phyloP scores from a whole-genome alignment of 805 yeast genomes.

The Wickerhamiella domercqiae region DNA sequence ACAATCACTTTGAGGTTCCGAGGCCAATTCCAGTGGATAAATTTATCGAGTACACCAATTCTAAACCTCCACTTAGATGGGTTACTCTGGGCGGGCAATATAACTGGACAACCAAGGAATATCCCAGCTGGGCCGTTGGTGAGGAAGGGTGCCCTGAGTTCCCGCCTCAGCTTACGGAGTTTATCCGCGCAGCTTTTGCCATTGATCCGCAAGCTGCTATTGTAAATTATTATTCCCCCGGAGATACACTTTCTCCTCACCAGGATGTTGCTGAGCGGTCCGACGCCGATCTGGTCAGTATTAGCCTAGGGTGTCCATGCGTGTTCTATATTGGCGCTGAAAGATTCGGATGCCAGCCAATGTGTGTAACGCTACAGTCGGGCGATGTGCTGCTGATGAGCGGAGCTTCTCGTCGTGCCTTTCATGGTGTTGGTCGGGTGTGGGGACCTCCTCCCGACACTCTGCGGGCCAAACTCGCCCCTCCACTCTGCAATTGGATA shows the following conservation, averaged over 20 bases:
- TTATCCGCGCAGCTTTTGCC: conserved; percentile 16
- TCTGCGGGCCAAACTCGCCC: conserved; percentile 9
- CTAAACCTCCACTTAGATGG: conserved; percentile 26
- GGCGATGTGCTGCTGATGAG: conserved; percentile 31
- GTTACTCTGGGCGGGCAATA: conserved; percentile 33
- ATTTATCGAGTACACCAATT: conserved; percentile 3
- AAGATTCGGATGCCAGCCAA: conserved; percentile 19
- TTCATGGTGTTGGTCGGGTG: conserved; percentile 30
- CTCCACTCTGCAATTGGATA: conserved; percentile 22
- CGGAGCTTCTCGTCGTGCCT: conserved; percentile 27
- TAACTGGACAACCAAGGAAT: conserved; percentile 30
- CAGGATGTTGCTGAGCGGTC: conserved; percentile 30
- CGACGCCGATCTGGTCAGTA: conserved; percentile 24
- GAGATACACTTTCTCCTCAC: conserved; percentile 30
- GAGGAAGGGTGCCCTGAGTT: conserved; percentile 21
- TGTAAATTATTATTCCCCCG: conserved; percentile 29
- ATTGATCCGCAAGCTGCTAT: conserved; percentile 28
- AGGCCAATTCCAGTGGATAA: conserved; percentile 22
- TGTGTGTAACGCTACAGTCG: conserved; percentile 24
- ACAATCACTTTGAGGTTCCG: conserved; percentile 21
- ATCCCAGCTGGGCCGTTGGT: conserved; percentile 26
- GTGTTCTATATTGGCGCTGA: conserved; percentile 23
- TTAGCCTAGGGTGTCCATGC: conserved; percentile 28
- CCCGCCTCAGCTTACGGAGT: conserved; percentile 18
- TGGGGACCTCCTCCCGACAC: conserved; percentile 24